These are phyloP conservation scores for Diutina neorugosa DNA, from an alignment of 1,139 yeast genomes.

Conservation along the genomic window DNA sequence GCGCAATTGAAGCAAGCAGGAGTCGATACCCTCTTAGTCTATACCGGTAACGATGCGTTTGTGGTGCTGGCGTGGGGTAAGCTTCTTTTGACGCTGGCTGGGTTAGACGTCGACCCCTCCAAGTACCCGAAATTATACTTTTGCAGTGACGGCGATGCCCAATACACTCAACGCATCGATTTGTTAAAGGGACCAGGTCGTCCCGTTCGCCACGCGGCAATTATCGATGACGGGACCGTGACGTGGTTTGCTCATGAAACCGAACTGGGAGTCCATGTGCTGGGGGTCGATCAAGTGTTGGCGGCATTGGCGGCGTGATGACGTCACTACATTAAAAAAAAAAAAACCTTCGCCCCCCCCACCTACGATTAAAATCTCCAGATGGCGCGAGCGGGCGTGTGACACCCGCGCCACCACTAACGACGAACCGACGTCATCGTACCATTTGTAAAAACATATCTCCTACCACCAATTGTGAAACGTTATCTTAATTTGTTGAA, in stretches of 20 bases:
- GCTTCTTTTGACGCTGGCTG: slow-evolving; percentile 42
- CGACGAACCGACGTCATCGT: too few relatives aligned
- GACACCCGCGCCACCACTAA: too few relatives aligned
- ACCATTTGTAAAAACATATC: too few relatives aligned
- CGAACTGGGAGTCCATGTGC: slow-evolving; percentile 9
- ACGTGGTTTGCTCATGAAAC: slow-evolving; percentile 10
- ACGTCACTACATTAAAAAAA: not conserved
- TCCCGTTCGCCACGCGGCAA: slow-evolving; percentile 57
- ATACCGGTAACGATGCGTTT: slow-evolving; percentile 76
- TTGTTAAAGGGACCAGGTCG: slow-evolving; percentile 35
- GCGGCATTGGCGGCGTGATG: not conserved
- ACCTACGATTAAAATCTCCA: too few relatives aligned
- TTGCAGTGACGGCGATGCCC: slow-evolving; percentile 28
- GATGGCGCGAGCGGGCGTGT: too few relatives aligned
- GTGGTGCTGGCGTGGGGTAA: slow-evolving; percentile 78
- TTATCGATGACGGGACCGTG: slow-evolving; percentile 24
- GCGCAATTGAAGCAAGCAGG: slow-evolving; percentile 48
- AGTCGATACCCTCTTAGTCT: slow-evolving; percentile 57
- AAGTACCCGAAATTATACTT: slow-evolving; percentile 34
- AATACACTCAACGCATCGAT: slow-evolving; percentile 12
- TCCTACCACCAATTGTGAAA: too few relatives aligned
- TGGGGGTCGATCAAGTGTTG: slow-evolving; percentile 5
- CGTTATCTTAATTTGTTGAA: not conserved
- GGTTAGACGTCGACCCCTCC: slow-evolving; percentile 11
- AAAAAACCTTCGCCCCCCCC: too few relatives aligned